Evolutionary conservation across 2,329 filamentous ascomycete species (phyloP).

Genomic region (Leptographium lundbergii): DNA sequence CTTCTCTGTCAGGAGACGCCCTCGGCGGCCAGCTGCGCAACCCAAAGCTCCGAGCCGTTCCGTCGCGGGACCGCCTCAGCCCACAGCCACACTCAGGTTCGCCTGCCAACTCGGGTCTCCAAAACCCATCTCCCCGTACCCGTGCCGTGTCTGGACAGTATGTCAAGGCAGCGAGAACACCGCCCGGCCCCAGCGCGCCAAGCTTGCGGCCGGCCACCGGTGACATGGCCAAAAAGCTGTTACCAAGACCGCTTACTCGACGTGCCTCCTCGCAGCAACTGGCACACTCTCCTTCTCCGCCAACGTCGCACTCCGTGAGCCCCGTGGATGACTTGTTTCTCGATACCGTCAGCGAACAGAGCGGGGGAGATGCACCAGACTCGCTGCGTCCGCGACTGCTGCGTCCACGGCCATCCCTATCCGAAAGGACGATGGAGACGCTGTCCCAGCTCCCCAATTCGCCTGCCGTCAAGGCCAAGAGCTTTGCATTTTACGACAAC

Average conservation of each 20-base stretch:
- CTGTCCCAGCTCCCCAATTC: slow-evolving; percentile 67
- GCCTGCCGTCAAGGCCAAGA: slow-evolving; percentile 52
- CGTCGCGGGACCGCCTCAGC: slow-evolving; percentile 26
- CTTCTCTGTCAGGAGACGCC: background rate
- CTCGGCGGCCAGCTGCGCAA: slow-evolving; percentile 22
- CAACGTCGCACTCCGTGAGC: slow-evolving; percentile 7
- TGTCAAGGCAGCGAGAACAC: background rate
- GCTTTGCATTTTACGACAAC: slow-evolving; percentile 58
- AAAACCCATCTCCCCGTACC: slow-evolving; percentile 7
- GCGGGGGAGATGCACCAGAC: background rate
- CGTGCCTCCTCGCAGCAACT: slow-evolving; percentile 8
- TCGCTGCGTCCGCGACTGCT: background rate
- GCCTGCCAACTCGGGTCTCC: slow-evolving; percentile 2
- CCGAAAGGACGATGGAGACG: slow-evolving; percentile 78
- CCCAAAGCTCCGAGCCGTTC: slow-evolving; percentile 27
- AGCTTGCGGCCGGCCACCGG: background rate
- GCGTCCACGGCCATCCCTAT: slow-evolving; percentile 46
- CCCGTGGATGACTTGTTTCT: background rate
- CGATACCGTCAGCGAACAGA: slow-evolving; percentile 1
- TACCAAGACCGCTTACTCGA: slow-evolving; percentile 6
- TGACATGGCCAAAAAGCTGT: slow-evolving; percentile 3
- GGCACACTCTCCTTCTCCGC: background rate
- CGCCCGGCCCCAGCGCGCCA: background rate
- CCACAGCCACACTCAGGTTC: background rate
- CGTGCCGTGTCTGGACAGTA: slow-evolving; percentile 13